Percentiles rank a stretch among this genome's conserved stretches.
phyloP scores from a whole-genome alignment of 192 early-diverging fungal genomes.

The Radiomyces spectabilis region DNA sequence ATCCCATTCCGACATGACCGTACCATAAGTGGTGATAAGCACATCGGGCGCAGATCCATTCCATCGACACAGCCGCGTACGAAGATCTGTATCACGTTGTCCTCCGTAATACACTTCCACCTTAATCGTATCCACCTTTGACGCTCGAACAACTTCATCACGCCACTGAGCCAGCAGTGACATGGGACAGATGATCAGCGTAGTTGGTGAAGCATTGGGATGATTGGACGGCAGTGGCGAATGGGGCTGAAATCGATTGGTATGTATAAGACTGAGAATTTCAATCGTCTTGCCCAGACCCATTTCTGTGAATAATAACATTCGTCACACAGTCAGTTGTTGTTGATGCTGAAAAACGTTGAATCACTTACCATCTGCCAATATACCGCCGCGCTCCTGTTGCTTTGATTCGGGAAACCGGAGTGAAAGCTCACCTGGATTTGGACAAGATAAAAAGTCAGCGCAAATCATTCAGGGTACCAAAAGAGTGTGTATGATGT shows the following conservation, averaged over 20 bases:
- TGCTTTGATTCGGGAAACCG: conserved; percentile 36
- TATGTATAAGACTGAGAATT: conserved; percentile 45
- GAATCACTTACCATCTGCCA: conserved; percentile 47
- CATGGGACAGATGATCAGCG: conserved; percentile 47
- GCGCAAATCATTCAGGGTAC: neutral
- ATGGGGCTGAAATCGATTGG: conserved; percentile 21
- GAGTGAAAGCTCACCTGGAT: conserved; percentile 32
- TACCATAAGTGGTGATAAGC: conserved; percentile 45
- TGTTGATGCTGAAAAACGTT: no score
- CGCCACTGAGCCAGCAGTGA: conserved; percentile 45
- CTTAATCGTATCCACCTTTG: conserved; percentile 20
- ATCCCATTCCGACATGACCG: conserved; percentile 33
- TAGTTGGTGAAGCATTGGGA: conserved; percentile 31
- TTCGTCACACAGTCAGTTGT: no score
- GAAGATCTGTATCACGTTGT: conserved; percentile 14
- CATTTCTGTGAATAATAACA: conserved; percentile 29
- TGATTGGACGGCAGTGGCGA: conserved; percentile 8
- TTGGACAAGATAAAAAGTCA: neutral
- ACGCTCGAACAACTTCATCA: conserved; percentile 38
- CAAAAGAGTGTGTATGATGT: neutral
- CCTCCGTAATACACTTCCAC: conserved; percentile 45
- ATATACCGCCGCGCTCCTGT: conserved; percentile 42
- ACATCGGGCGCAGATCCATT: conserved; percentile 36
- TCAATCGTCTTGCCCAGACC: conserved; percentile 56
- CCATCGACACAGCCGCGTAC: conserved; percentile 23